These are phyloP conservation scores for Termitomyces sp. DNA, from an alignment of 768 basidiomycete species.

Conservation along the genomic window DNA sequence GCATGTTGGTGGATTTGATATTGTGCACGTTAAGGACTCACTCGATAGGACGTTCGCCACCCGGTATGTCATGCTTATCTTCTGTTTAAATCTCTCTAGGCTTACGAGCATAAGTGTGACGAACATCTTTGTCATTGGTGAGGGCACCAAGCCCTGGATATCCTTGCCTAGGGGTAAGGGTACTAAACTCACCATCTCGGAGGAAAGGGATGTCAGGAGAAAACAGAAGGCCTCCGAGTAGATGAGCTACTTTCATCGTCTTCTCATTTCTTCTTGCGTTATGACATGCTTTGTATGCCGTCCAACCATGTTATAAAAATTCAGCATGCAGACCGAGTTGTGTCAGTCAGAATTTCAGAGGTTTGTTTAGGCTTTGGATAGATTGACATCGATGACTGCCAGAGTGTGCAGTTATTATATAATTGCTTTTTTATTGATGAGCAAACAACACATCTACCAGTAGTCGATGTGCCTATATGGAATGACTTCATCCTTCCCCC, in stretches of 20 bases:
- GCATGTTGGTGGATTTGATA: slow-evolving; percentile 98
- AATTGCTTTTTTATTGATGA: not conserved
- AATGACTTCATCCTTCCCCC: slow-evolving; percentile 32
- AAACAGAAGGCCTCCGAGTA: slow-evolving; percentile 70
- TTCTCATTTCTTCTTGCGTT: slow-evolving; percentile 22
- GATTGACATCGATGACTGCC: not conserved
- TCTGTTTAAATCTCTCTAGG: not conserved
- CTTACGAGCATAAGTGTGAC: slow-evolving; percentile 55
- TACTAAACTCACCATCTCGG: slow-evolving; percentile 94
- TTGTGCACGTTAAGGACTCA: slow-evolving; percentile 95
- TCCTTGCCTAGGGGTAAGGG: slow-evolving; percentile 98
- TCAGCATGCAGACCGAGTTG: slow-evolving; percentile 1
- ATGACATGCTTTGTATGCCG: slow-evolving; percentile 40
- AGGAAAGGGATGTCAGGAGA: slow-evolving; percentile 93
- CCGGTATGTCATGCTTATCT: slow-evolving; percentile 53
- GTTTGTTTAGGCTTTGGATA: not conserved
- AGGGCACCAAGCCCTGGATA: slow-evolving; percentile 94
- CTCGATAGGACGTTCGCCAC: slow-evolving; percentile 96
- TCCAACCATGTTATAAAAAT: slow-evolving; percentile 24
- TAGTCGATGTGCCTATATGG: slow-evolving; percentile 43
- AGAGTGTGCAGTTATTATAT: not conserved
- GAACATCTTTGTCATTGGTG: slow-evolving; percentile 98
- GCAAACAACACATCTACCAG: slow-evolving; percentile 28
- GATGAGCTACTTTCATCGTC: slow-evolving; percentile 28
- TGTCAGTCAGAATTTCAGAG: not conserved